Conservation (phyloP, 176 grass and related monocot genomes). For the Avena insularis region DNA sequence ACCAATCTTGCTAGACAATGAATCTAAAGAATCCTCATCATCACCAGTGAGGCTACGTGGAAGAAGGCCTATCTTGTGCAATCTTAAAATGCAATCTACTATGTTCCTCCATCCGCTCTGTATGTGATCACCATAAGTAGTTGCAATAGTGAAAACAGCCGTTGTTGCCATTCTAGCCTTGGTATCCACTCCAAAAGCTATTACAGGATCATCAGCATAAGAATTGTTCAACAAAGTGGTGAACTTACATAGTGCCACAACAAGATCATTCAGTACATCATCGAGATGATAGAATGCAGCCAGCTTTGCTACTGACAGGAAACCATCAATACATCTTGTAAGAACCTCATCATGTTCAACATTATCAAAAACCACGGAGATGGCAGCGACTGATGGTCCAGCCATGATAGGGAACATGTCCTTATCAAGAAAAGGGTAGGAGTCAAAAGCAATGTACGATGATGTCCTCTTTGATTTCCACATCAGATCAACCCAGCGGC, state of each 20-base stretch:
- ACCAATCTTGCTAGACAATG: not conserved
- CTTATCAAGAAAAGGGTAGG: not conserved
- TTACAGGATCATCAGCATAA: not conserved
- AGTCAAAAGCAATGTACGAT: not conserved
- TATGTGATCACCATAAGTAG: not conserved
- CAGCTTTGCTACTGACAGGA: not conserved
- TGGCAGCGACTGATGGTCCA: not conserved
- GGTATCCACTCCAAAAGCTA: not conserved
- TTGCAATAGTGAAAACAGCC: not conserved
- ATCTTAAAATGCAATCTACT: constrained; percentile 20
- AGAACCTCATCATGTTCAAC: not conserved
- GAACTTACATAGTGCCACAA: constrained; percentile 2
- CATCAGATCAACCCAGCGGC: constrained; percentile 14
- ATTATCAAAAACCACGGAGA: not conserved
- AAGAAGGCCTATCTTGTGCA: not conserved
- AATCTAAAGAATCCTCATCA: not conserved
- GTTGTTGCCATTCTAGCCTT: too few relatives aligned
- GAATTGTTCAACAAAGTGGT: not conserved
- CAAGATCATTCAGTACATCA: constrained; percentile 5
- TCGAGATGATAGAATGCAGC: not conserved
- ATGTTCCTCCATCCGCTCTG: not conserved
- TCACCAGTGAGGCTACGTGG: not conserved
- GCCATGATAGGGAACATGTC: constrained; percentile 7
- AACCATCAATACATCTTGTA: constrained; percentile 6
- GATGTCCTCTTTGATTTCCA: not conserved